These are phyloP conservation scores for Trametes cubensis DNA, from an alignment of 768 basidiomycete genomes.

Conservation along the genomic window DNA sequence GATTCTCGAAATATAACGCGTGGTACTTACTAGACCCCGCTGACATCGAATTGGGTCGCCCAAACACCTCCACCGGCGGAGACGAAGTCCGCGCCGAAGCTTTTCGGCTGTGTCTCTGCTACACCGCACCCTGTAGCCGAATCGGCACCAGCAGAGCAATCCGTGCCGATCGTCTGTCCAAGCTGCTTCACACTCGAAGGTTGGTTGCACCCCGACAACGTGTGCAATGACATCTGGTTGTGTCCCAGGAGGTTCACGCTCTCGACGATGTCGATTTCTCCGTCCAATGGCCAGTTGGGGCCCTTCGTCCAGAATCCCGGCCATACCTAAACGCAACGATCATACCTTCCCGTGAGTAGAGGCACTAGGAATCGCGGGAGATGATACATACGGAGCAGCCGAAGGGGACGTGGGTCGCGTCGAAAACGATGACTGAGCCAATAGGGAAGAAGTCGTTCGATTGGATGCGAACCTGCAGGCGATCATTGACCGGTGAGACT, in stretches of 20 bases:
- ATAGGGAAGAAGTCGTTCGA: slow-evolving; percentile 42
- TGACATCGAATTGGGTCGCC: slow-evolving; percentile 66
- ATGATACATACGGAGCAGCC: slow-evolving; percentile 51
- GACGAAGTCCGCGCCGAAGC: slow-evolving; percentile 46
- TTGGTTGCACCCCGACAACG: slow-evolving; percentile 40
- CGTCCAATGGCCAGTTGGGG: slow-evolving; percentile 41
- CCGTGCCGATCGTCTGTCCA: slow-evolving; percentile 32
- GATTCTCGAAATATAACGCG: slow-evolving; percentile 45
- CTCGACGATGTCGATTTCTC: slow-evolving; percentile 48
- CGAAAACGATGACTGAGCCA: slow-evolving; percentile 49
- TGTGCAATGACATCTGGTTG: slow-evolving; percentile 64
- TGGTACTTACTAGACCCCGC: slow-evolving; percentile 48
- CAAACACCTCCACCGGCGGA: slow-evolving; percentile 60
- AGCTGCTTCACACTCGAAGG: slow-evolving; percentile 36
- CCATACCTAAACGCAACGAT: slow-evolving; percentile 24
- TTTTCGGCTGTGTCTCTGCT: slow-evolving; percentile 38
- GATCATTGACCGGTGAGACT: too few species aligned
- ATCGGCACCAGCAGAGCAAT: slow-evolving; percentile 34
- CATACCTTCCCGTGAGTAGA: neutral
- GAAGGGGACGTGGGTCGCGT: slow-evolving; percentile 51
- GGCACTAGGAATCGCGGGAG: neutral
- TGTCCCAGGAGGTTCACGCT: slow-evolving; percentile 50
- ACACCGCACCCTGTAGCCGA: slow-evolving; percentile 24
- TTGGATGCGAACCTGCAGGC: slow-evolving; percentile 45
- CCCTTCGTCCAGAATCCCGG: slow-evolving; percentile 34